Evolutionary conservation across 306 rosid genomes (phyloP).

Genomic region (Quercus ilex): DNA sequence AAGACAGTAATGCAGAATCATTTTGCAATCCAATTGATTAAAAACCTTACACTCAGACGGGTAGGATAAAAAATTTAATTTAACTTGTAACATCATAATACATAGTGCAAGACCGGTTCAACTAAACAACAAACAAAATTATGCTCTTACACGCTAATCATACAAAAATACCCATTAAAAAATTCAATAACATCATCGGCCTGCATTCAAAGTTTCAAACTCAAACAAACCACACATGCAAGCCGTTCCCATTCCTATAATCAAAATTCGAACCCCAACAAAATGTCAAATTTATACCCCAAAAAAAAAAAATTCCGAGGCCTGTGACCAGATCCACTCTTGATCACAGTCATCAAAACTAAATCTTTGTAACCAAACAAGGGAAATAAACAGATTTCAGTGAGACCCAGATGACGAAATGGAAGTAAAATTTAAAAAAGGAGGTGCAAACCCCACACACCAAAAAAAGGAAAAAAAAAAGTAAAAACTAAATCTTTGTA

Average conservation of each 20-base stretch:
- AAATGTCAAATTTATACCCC: not conserved
- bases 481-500: not conserved
- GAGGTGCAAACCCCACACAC: no score
- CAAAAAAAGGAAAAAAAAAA: not conserved
- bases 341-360: not conserved
- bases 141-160: not conserved
- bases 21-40: not conserved
- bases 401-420: not conserved
- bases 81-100: not conserved
- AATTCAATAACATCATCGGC: not conserved
- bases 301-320: not conserved
- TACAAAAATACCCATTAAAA: not conserved
- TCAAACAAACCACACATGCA: not conserved
- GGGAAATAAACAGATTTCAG: not conserved
- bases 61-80: not conserved
- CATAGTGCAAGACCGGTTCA: not conserved
- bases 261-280: not conserved
- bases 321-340: constrained; percentile 22
- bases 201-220: not conserved
- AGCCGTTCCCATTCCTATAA: not conserved
- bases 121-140: not conserved
- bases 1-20: not conserved
- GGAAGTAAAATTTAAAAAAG: no score
- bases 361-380: not conserved
- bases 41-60: not conserved